Percentiles rank a stretch among this genome's conserved stretches.
Conservation (phyloP, 108 stramenopile genomes). For the Skeletonema costatum region DNA sequence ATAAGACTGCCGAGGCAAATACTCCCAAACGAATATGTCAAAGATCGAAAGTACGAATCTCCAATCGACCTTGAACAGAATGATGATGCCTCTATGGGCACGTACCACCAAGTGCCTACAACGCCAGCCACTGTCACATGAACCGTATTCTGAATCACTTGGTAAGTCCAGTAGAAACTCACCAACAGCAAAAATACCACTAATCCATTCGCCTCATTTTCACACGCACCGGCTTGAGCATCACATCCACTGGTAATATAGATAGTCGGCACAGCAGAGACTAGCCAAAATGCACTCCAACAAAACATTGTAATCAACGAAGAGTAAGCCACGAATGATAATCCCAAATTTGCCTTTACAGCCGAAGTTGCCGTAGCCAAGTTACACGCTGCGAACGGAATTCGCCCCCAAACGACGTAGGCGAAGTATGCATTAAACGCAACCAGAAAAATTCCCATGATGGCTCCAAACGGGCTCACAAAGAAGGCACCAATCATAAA, state of each 20-base stretch:
- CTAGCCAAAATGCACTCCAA: conserved; percentile 68
- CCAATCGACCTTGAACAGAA: conserved; percentile 68
- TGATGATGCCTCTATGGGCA: conserved; percentile 56
- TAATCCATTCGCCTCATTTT: conserved; percentile 30
- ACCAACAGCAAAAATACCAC: conserved; percentile 64
- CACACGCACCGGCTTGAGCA: conserved; percentile 49
- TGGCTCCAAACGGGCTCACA: conserved; percentile 42
- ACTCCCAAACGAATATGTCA: conserved; percentile 82
- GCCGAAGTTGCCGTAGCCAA: conserved; percentile 71
- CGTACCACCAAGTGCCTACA: conserved; percentile 91
- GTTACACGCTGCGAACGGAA: conserved; percentile 83
- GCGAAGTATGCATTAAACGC: conserved; percentile 55
- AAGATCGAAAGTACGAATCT: conserved; percentile 53
- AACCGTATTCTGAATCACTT: conserved; percentile 84
- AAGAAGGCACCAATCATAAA: conserved; percentile 36
- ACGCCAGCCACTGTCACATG: conserved; percentile 83
- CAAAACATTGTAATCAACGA: conserved; percentile 53
- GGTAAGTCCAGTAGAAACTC: conserved; percentile 77
- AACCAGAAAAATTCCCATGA: conserved; percentile 50
- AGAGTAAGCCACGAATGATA: conserved; percentile 63
- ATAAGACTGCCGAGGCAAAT: conserved; percentile 69
- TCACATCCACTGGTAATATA: conserved; percentile 55
- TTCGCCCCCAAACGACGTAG: conserved; percentile 66
- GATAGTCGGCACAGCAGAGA: conserved; percentile 52
- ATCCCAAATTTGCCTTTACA: conserved; percentile 66